Percentiles rank a stretch among this genome's conserved stretches.
Evolutionary conservation across 1,284 basidiomycete species (phyloP).

Genomic region (Leucoagaricus sp.): DNA sequence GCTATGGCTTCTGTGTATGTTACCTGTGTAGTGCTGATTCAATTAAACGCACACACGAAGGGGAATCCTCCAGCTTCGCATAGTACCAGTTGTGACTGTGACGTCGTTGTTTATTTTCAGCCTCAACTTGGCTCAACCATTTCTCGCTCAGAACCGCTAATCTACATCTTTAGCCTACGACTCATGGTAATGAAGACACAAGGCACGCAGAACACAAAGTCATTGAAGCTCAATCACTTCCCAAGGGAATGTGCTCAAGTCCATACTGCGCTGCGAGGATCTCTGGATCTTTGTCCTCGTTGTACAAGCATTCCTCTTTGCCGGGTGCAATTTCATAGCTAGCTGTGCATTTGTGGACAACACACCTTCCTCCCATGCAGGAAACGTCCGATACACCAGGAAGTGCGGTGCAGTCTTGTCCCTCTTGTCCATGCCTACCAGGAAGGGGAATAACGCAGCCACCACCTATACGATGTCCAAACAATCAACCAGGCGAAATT

Average conservation of each 20-base stretch:
- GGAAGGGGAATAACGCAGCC: conserved; percentile 45
- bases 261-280: conserved; percentile 23
- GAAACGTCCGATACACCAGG: conserved; percentile 49
- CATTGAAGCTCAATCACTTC: neutral
- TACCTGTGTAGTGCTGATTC: no score
- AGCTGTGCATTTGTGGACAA: conserved; percentile 44
- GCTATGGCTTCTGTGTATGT: no score
- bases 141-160: no score
- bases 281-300: conserved; percentile 22
- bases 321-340: conserved; percentile 33
- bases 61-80: no score
- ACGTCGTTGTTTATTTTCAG: no score
- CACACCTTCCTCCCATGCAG: conserved; percentile 46
- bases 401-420: conserved; percentile 51
- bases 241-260: conserved; percentile 20
- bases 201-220: no score
- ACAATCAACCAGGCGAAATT: neutral
- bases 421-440: conserved; percentile 20
- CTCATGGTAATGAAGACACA: no score
- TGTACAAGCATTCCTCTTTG: conserved; percentile 11
- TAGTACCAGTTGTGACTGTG: neutral
- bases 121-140: no score
- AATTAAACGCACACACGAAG: no score
- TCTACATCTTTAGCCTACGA: no score
- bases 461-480: conserved; percentile 45